Conservation (phyloP, 805 yeast species). For the Hanseniaspora nectarophila region DNA sequence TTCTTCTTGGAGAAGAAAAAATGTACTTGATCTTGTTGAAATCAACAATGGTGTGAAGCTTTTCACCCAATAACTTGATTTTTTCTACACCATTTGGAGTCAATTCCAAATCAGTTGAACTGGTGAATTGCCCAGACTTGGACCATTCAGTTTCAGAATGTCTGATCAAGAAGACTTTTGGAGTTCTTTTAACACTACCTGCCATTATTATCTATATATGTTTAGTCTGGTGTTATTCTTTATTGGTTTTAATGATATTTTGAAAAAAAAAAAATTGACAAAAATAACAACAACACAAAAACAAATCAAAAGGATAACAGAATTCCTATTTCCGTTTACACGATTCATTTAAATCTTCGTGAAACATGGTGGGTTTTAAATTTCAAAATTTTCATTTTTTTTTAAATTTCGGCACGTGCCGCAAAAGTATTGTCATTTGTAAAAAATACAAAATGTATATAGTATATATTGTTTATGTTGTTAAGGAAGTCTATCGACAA, state of each 20-base stretch:
- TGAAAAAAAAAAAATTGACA: not conserved
- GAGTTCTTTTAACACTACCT: constrained; percentile 28
- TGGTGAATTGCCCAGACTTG: constrained; percentile 81
- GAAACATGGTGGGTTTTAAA: too few relatives aligned
- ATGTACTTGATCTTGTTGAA: constrained; percentile 52
- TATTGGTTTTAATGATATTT: too few relatives aligned
- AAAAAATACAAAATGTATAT: too few relatives aligned
- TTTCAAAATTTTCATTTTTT: too few relatives aligned
- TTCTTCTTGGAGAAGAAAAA: constrained; percentile 65
- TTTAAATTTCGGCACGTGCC: too few relatives aligned
- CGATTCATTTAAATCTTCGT: too few relatives aligned
- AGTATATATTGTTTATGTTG: too few relatives aligned
- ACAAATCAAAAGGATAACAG: too few relatives aligned
- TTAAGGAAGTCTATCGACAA: too few relatives aligned
- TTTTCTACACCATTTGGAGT: constrained; percentile 69
- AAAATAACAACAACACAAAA: too few relatives aligned
- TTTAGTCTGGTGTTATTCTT: not conserved
- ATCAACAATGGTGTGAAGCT: constrained; percentile 38
- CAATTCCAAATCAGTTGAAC: constrained; percentile 67
- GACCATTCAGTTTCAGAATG: constrained; percentile 97
- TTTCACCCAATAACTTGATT: constrained; percentile 60
- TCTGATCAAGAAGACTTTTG: constrained; percentile 61
- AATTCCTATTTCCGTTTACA: too few relatives aligned
- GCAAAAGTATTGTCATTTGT: too few relatives aligned
- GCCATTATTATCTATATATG: not conserved